A percentile compares a stretch with the other conserved stretches of the same genome.
phyloP scores from a whole-genome alignment of 139 green algal species.

The Asterochloris erici region DNA sequence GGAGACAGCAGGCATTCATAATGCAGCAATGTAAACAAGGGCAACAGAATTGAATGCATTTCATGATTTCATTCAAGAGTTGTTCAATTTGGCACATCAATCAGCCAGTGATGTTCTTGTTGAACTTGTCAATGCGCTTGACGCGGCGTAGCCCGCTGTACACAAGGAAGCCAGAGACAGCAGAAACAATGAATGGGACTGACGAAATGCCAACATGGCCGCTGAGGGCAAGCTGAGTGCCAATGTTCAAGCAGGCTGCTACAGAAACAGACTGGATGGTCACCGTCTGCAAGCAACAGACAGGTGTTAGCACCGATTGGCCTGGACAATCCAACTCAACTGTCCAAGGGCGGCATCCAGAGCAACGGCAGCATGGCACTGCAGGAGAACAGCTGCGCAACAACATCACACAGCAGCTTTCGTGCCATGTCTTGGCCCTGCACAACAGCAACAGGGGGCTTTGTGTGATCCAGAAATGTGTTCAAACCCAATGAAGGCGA shows the following conservation, averaged over 20 bases:
- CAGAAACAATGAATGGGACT: slow-evolving; percentile 33
- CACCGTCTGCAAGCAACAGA: slow-evolving; percentile 30
- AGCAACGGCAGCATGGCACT: too few species aligned
- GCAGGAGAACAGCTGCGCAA: too few species aligned
- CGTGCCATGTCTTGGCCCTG: too few species aligned
- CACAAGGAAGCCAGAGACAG: slow-evolving; percentile 52
- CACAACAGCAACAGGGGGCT: too few species aligned
- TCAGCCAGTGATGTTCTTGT: slow-evolving; percentile 52
- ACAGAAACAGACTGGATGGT: slow-evolving; percentile 59
- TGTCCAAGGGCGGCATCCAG: too few species aligned
- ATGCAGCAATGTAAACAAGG: too few species aligned
- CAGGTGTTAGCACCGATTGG: background rate
- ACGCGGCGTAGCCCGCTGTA: slow-evolving; percentile 51
- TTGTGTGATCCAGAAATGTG: too few species aligned
- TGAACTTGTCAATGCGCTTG: slow-evolving; percentile 80
- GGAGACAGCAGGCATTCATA: too few species aligned
- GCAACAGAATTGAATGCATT: too few species aligned
- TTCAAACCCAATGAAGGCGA: background rate
- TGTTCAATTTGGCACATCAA: too few species aligned
- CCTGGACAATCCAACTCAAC: background rate
- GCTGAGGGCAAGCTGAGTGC: slow-evolving; percentile 52
- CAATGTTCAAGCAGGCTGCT: slow-evolving; percentile 66
- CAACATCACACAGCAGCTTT: too few species aligned
- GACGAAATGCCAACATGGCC: slow-evolving; percentile 18
- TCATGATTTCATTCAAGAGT: too few species aligned